Evolutionary conservation across 805 yeast species (phyloP), one percentile per base, ranked within the genome.

Genomic region (Millerago galiae): DNA sequence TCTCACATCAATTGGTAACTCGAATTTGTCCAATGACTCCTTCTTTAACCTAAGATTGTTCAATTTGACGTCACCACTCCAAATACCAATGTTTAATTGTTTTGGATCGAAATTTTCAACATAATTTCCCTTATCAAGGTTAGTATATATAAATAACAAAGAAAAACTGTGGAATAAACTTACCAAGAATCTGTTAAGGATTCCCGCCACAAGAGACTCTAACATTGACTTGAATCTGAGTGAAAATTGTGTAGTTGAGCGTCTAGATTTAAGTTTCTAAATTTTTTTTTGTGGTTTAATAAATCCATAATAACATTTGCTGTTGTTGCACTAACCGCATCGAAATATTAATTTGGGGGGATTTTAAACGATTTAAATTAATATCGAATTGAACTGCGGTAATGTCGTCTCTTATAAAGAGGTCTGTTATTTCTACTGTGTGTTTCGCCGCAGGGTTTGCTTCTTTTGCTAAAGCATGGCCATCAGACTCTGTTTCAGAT

Each of bases 81-180:
- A 90, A 28, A 93, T 89, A 5, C 98, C 99, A 42, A 93, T 90
- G 54, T 93, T 90, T 55, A 93, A 68, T 58, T 93, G 96, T 52
- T 85, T 86, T 14, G 98, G 89, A 65, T 93, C 99, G 62, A 93
- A 93, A 63, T 95, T 86, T 65, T 95, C 95, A 38, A 91, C 89
- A 61, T 89, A 88, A 26, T 78, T 70, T 2, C 88, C 88, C 53
- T 60, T 6, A 24, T 36, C 18, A n/a, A 17, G 21, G 42, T 44
- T 41, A 40, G 30, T 35, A 31, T 16, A 15, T 8, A 31, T 8
- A 4, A 2, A 29, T 15, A 29, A 34, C 9, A n/a, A 14, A 28
- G n/a, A 29, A 3, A 14, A n/a, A 29, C 5, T 14, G 32, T 16
- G 18, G 18, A n/a, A 17, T 8, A 10, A 15, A 56, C 63, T 24